phyloP scores from a whole-genome alignment of 805 yeast genomes.

The Wickerhamiella parazyma region DNA sequence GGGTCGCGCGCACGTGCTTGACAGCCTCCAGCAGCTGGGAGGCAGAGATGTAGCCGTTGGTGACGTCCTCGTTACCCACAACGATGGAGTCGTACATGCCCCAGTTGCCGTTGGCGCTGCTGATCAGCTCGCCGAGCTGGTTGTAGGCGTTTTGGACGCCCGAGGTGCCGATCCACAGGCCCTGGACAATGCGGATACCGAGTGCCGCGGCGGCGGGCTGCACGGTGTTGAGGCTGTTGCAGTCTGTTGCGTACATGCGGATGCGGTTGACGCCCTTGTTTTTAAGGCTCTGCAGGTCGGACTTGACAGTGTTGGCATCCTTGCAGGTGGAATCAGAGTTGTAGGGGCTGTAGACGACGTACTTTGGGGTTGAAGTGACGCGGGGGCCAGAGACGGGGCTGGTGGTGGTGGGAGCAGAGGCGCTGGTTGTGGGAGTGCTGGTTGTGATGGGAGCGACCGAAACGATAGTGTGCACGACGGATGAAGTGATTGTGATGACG shows the following conservation, averaged over 20 bases:
- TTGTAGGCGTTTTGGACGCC: conserved; percentile 62
- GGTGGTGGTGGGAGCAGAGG: conserved; percentile 19
- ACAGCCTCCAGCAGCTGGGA: conserved; percentile 53
- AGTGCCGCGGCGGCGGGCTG: conserved; percentile 43
- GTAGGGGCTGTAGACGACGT: conserved; percentile 44
- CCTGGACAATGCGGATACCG: conserved; percentile 71
- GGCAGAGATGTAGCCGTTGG: conserved; percentile 46
- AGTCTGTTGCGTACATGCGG: conserved; percentile 81
- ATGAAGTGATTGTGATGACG: conserved; percentile 22
- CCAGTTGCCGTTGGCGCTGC: conserved; percentile 45
- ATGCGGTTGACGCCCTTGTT: conserved; percentile 50
- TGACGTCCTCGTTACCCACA: conserved; percentile 80
- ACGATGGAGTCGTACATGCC: conserved; percentile 62
- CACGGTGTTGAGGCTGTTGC: conserved; percentile 52
- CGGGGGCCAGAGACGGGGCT: conserved; percentile 15
- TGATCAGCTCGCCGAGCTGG: conserved; percentile 40
- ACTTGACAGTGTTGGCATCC: conserved; percentile 35
- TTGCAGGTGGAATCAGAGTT: conserved; percentile 56
- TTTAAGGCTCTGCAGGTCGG: conserved; percentile 46
- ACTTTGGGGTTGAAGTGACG: conserved; percentile 20
- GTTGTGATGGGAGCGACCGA: conserved; percentile 17
- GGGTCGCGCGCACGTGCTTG: conserved; percentile 41
- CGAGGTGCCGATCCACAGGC: conserved; percentile 57
- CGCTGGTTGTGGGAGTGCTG: conserved; percentile 20
- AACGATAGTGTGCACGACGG: conserved; percentile 22